phyloP scores from a whole-genome alignment of 371 early-diverging fungal genomes.

The Syncephalastrum monosporum region DNA sequence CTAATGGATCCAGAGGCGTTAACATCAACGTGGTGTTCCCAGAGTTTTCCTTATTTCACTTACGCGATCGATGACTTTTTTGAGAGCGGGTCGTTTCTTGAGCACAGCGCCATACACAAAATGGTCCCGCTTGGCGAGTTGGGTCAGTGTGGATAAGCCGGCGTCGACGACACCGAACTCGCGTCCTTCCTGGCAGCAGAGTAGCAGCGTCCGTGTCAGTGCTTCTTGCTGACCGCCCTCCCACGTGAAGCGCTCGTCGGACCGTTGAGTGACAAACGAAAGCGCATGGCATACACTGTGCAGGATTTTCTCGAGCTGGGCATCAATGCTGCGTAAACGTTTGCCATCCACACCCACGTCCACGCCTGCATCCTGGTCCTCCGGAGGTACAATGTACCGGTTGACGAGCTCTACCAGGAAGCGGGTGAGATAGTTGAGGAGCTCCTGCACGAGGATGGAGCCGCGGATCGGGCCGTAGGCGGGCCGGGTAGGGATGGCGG shows the following conservation, averaged over 20 bases:
- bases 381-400: constrained; percentile 29
- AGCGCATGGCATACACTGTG: constrained; percentile 27
- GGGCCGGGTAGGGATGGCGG: constrained; percentile 21
- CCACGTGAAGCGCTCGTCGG: constrained; percentile 18
- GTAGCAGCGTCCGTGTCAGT: constrained; percentile 37
- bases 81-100: constrained; percentile 13
- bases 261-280: constrained; percentile 16
- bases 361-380: constrained; percentile 23
- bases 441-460: constrained; percentile 28
- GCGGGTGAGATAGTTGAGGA: constrained; percentile 23
- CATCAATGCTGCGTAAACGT: constrained; percentile 30
- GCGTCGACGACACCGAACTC: constrained; percentile 51
- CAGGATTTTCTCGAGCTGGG: constrained; percentile 34
- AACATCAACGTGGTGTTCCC: neutral
- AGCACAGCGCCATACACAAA: constrained; percentile 23
- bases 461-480: constrained; percentile 40
- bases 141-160: constrained; percentile 37
- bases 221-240: constrained; percentile 14
- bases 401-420: constrained; percentile 33
- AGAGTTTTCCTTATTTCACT: neutral
- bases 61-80: constrained; percentile 35
- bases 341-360: constrained; percentile 46
- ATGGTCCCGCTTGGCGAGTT: constrained; percentile 19
- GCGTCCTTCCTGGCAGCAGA: constrained; percentile 47
- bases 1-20: neutral